phyloP scores from a whole-genome alignment of 106 monocot genomes.

The Platanthera guangdongensis region DNA sequence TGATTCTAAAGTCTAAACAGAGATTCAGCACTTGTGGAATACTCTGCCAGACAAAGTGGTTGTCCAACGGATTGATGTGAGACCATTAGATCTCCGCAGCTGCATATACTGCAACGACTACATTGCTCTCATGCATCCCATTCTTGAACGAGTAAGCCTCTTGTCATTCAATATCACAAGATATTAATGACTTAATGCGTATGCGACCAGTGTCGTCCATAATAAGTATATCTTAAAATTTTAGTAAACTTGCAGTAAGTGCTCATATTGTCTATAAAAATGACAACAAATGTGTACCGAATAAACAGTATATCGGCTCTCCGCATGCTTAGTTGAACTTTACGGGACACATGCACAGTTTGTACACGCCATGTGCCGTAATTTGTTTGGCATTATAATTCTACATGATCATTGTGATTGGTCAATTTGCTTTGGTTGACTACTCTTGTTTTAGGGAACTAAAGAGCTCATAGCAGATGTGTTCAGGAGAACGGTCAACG shows the following conservation, averaged over 20 bases:
- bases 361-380: too few species aligned
- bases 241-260: too few species aligned
- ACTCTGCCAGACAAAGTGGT: conserved; percentile 88
- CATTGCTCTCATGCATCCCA: conserved; percentile 90
- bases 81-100: conserved; percentile 78
- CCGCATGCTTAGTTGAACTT: too few species aligned
- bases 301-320: too few species aligned
- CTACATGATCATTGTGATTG: too few species aligned
- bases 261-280: too few species aligned
- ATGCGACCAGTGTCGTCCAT: too few species aligned
- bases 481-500: conserved; percentile 86
- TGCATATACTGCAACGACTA: conserved; percentile 96
- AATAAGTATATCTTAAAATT: too few species aligned
- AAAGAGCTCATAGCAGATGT: conserved; percentile 93
- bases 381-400: too few species aligned
- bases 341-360: too few species aligned
- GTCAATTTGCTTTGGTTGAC: neutral
- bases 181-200: too few species aligned
- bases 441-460: conserved; percentile 48
- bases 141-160: conserved; percentile 57
- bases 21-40: conserved; percentile 88
- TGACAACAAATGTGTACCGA: too few species aligned
- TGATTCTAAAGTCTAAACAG: conserved; percentile 18
- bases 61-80: conserved; percentile 91
- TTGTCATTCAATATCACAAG: neutral